Conservation (phyloP, 192 early-diverging fungal species). For the Lobulomyces angularis region DNA sequence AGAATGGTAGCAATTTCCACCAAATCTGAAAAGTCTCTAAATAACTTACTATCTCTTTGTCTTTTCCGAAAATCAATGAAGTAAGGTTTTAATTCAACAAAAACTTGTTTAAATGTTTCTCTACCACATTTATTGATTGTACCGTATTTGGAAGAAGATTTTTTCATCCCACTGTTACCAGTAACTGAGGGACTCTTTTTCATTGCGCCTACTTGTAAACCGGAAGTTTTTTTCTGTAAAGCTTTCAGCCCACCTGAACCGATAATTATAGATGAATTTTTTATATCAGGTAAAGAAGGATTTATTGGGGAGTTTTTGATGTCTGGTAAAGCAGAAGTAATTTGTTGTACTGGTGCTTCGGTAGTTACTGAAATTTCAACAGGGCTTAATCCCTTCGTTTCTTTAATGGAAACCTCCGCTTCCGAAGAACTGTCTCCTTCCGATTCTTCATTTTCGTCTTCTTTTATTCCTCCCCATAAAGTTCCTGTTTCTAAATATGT, state of each 20-base stretch:
- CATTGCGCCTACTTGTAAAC: too few species aligned
- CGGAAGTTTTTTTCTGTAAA: too few species aligned
- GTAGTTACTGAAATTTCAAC: not conserved
- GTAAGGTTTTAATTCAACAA: constrained; percentile 49
- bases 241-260: constrained; percentile 37
- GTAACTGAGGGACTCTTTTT: constrained; percentile 4
- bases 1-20: constrained; percentile 49
- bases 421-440: too few species aligned
- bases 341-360: constrained; percentile 8
- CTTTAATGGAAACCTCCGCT: not conserved
- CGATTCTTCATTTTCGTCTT: constrained; percentile 1
- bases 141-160: not conserved
- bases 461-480: constrained; percentile 19
- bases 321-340: constrained; percentile 23
- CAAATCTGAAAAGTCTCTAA: constrained; percentile 54
- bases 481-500: constrained; percentile 37
- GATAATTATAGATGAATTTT: constrained; percentile 22
- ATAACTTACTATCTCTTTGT: constrained; percentile 55
- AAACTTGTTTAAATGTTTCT: constrained; percentile 52
- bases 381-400: not conserved
- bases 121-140: constrained; percentile 18
- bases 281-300: constrained; percentile 20
- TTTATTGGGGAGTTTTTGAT: constrained; percentile 19
- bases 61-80: constrained; percentile 54
- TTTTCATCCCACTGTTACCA: constrained; percentile 3